Evolutionary conservation across 2,329 filamentous ascomycete genomes (phyloP).

Genomic region (Sarocladiaceae sp.): DNA sequence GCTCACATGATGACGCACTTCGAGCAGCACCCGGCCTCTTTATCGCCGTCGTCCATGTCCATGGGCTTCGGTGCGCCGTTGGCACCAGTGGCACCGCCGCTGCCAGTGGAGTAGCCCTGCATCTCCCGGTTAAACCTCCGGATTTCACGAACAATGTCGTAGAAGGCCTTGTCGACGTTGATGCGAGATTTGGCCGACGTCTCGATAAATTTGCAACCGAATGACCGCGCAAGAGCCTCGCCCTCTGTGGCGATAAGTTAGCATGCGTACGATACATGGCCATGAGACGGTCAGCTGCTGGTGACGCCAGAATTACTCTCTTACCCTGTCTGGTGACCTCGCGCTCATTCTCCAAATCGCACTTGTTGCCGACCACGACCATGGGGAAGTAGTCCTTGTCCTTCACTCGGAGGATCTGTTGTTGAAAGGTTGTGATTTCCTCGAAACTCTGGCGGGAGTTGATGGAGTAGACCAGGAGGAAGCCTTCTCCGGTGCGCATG

Average conservation of each 20-base stretch:
- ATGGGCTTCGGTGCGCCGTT: constrained; percentile 64
- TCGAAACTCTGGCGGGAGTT: constrained; percentile 96
- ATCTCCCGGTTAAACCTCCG: constrained; percentile 98
- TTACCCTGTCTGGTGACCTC: constrained; percentile 88
- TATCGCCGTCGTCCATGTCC: constrained; percentile 66
- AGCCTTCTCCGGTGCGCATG: constrained; percentile 98
- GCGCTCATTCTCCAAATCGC: constrained; percentile 89
- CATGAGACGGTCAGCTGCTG: no score
- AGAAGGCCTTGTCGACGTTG: constrained; percentile 98
- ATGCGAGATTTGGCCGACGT: constrained; percentile 97
- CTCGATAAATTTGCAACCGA: constrained; percentile 98
- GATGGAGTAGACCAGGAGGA: constrained; percentile 96
- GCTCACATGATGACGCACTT: constrained; percentile 83
- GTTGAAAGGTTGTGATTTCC: constrained; percentile 97
- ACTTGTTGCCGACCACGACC: constrained; percentile 98
- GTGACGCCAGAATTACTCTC: constrained; percentile 21
- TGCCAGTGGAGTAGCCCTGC: constrained; percentile 74
- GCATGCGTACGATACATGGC: background rate
- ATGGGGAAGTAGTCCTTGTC: constrained; percentile 99
- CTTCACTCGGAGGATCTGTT: constrained; percentile 97
- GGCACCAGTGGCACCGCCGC: constrained; percentile 55
- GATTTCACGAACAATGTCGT: constrained; percentile 96
- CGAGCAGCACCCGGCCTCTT: constrained; percentile 71
- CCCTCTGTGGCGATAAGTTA: constrained; percentile 58
- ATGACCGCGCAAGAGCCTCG: constrained; percentile 74